Percentiles rank a stretch among this genome's conserved stretches.
Evolutionary conservation across 2,329 filamentous ascomycete species (phyloP).

Genomic region (Chaetomium globosum): DNA sequence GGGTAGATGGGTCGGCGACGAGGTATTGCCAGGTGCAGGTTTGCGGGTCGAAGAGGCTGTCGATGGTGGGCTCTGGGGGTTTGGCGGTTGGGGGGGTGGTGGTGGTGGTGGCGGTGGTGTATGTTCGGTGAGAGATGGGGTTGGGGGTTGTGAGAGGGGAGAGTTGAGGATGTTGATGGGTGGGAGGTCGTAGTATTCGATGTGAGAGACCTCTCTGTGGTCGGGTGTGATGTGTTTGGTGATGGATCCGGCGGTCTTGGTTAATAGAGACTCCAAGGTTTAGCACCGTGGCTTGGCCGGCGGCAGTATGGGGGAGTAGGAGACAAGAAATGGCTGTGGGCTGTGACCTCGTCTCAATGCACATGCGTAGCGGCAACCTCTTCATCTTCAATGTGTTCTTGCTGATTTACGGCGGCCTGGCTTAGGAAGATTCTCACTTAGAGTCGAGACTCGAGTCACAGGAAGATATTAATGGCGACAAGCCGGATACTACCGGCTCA

Average conservation of each 20-base stretch:
- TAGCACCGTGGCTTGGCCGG: not conserved
- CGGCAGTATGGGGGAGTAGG: not conserved
- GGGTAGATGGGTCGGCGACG: slow-evolving; percentile 56
- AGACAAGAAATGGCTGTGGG: slow-evolving; percentile 14
- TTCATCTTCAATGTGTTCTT: slow-evolving; percentile 12
- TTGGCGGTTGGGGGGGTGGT: not conserved
- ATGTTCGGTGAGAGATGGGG: not conserved
- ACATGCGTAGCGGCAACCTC: slow-evolving; percentile 3
- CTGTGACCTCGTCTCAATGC: slow-evolving; percentile 16
- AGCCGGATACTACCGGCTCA: not conserved
- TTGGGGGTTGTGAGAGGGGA: too few species aligned
- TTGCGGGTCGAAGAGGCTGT: slow-evolving; percentile 45
- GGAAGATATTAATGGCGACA: not conserved
- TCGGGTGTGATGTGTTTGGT: not conserved
- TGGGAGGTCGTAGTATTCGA: not conserved
- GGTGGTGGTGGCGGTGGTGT: not conserved
- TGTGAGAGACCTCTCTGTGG: not conserved
- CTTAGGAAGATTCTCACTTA: not conserved
- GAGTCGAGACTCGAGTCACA: not conserved
- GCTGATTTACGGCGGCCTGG: not conserved
- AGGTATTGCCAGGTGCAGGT: slow-evolving; percentile 64
- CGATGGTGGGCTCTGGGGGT: slow-evolving; percentile 42
- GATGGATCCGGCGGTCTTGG: slow-evolving; percentile 13
- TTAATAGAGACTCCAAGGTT: not conserved
- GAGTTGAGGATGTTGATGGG: not conserved